Conservation (phyloP, 257 asterid species). For the Rubia yunnanensis region DNA sequence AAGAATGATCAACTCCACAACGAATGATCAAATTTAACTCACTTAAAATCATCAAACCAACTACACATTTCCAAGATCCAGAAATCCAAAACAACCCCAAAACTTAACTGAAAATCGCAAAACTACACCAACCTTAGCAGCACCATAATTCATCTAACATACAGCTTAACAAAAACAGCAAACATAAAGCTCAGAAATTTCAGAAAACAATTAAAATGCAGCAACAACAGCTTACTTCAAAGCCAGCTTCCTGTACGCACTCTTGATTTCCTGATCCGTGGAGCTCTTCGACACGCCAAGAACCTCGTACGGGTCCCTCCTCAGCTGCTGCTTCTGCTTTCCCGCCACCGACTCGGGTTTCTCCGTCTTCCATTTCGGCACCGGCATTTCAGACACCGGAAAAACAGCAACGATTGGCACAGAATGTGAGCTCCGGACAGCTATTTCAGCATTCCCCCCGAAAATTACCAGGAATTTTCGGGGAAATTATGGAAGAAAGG, state of each 20-base stretch:
- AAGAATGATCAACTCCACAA: too few relatives aligned
- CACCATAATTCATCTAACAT: not conserved
- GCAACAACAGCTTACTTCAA: conserved; percentile 47
- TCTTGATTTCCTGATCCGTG: conserved; percentile 92
- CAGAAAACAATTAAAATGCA: not conserved
- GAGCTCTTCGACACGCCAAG: conserved; percentile 72
- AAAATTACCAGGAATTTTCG: not conserved
- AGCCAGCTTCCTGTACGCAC: conserved; percentile 83
- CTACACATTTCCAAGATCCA: not conserved
- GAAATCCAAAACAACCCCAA: not conserved
- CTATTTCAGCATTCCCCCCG: not conserved
- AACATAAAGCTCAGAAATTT: not conserved
- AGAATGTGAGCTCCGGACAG: not conserved
- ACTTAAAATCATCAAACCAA: not conserved
- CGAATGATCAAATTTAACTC: too few relatives aligned
- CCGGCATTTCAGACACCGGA: conserved; percentile 46
- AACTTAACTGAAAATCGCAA: not conserved
- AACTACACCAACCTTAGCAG: not conserved
- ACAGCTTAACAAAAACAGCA: too few relatives aligned
- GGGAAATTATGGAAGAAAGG: not conserved
- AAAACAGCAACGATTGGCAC: not conserved
- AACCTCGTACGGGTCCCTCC: conserved; percentile 95
- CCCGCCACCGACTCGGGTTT: conserved; percentile 35
- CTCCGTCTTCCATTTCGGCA: conserved; percentile 60
- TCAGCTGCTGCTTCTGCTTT: conserved; percentile 27